Evolutionary conservation across 2,329 filamentous ascomycete genomes (phyloP).

Genomic region (Calcarisporium arbuscula): DNA sequence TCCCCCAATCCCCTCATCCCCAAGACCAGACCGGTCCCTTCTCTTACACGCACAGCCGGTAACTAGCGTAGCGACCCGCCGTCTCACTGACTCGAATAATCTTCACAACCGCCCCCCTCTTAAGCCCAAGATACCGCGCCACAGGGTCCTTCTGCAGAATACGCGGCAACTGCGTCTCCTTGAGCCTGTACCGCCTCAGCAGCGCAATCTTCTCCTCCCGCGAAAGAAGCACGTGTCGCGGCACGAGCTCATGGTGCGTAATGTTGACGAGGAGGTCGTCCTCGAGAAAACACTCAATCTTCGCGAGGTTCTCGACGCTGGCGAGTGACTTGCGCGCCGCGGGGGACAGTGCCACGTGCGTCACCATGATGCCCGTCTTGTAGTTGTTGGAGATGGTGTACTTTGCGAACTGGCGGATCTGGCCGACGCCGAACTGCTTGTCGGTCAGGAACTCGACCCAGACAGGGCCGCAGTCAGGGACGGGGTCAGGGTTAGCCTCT

Average conservation of each 20-base stretch:
- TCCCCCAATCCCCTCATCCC: not conserved
- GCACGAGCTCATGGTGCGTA: conserved; percentile 93
- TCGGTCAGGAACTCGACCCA: conserved; percentile 90
- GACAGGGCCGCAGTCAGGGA: conserved; percentile 74
- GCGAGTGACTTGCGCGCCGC: conserved; percentile 83
- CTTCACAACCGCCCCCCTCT: conserved; percentile 93
- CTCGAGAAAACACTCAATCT: conserved; percentile 93
- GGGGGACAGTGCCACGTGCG: conserved; percentile 72
- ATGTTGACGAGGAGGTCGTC: conserved; percentile 97
- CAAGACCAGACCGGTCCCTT: not conserved
- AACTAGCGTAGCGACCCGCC: conserved; percentile 92
- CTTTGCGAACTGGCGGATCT: conserved; percentile 84
- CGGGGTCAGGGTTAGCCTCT: conserved; percentile 61
- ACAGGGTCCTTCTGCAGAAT: conserved; percentile 91
- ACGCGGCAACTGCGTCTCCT: conserved; percentile 93
- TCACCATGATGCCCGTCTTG: conserved; percentile 87
- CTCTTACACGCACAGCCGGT: conserved; percentile 60
- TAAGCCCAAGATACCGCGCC: conserved; percentile 82
- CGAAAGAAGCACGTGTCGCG: conserved; percentile 85
- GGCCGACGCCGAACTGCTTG: conserved; percentile 76
- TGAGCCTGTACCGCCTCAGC: conserved; percentile 84
- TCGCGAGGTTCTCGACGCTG: conserved; percentile 66
- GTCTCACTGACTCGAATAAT: conserved; percentile 96
- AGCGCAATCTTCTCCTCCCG: conserved; percentile 82
- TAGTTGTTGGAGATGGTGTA: conserved; percentile 74